phyloP scores from a whole-genome alignment of 768 basidiomycete genomes.

The Leccinellum luteum region DNA sequence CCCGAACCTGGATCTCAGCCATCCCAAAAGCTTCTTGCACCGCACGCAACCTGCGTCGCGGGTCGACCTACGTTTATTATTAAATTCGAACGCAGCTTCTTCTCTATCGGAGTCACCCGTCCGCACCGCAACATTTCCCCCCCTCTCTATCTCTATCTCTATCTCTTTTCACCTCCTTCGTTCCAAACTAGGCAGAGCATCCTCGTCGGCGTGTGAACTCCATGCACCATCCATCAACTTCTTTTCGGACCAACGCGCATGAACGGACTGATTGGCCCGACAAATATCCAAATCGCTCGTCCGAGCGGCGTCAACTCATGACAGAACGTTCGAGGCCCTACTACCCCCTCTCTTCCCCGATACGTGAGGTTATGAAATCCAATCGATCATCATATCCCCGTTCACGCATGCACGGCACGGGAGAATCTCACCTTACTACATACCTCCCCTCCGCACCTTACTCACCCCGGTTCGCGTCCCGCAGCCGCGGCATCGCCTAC shows the following conservation, averaged over 20 bases:
- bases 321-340: neutral
- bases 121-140: neutral
- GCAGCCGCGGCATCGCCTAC: conserved; percentile 1
- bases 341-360: too few relatives aligned
- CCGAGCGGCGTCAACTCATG: neutral
- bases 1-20: conserved; percentile 1
- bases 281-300: neutral
- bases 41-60: conserved; percentile 1
- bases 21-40: conserved; percentile 1
- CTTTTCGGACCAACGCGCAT: neutral
- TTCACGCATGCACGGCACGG: neutral
- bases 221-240: neutral
- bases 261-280: neutral
- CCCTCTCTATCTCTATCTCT: neutral
- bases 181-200: neutral
- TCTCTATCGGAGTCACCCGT: conserved; percentile 10
- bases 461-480: neutral
- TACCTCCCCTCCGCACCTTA: neutral
- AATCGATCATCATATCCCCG: neutral
- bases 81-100: neutral
- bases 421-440: neutral
- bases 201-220: neutral
- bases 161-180: neutral
- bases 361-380: neutral
- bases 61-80: neutral